phyloP scores from a whole-genome alignment of 2,329 filamentous ascomycete genomes.

The Incumbomyces delicatus region DNA sequence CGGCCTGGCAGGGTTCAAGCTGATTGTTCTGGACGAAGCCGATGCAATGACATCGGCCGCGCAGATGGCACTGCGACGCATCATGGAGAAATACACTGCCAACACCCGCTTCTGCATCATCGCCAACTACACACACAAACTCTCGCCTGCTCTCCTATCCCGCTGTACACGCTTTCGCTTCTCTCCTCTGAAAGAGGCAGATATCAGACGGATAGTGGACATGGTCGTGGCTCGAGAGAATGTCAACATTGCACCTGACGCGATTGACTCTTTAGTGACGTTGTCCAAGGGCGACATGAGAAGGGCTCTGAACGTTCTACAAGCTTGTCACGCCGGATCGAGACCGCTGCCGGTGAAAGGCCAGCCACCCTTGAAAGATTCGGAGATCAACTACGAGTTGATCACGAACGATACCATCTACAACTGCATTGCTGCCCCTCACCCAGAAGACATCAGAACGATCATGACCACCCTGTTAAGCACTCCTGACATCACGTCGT shows the following conservation, averaged over 20 bases:
- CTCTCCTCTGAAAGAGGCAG: conserved; percentile 78
- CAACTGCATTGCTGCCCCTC: conserved; percentile 91
- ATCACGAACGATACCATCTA: conserved; percentile 92
- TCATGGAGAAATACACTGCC: conserved; percentile 98
- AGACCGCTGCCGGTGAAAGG: conserved; percentile 40
- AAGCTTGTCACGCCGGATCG: conserved; percentile 93
- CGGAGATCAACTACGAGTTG: conserved; percentile 64
- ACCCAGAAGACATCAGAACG: conserved; percentile 74
- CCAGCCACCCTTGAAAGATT: conserved; percentile 37
- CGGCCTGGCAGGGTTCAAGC: conserved; percentile 69
- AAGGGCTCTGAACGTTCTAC: conserved; percentile 83
- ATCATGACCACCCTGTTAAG: conserved; percentile 76
- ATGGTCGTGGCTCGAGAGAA: conserved; percentile 80
- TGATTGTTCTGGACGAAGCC: conserved; percentile 97
- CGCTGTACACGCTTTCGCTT: conserved; percentile 93
- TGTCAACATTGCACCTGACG: conserved; percentile 72
- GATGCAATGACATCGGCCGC: conserved; percentile 99
- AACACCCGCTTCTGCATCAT: conserved; percentile 98
- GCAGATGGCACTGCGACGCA: conserved; percentile 90
- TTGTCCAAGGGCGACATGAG: conserved; percentile 96
- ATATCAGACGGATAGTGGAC: conserved; percentile 78
- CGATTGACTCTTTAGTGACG: conserved; percentile 70
- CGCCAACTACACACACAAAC: conserved; percentile 97
- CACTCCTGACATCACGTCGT: conserved; percentile 80
- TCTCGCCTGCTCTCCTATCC: conserved; percentile 83